Conservation (phyloP, 768 basidiomycete genomes). For the Psilocybe azurescens region DNA sequence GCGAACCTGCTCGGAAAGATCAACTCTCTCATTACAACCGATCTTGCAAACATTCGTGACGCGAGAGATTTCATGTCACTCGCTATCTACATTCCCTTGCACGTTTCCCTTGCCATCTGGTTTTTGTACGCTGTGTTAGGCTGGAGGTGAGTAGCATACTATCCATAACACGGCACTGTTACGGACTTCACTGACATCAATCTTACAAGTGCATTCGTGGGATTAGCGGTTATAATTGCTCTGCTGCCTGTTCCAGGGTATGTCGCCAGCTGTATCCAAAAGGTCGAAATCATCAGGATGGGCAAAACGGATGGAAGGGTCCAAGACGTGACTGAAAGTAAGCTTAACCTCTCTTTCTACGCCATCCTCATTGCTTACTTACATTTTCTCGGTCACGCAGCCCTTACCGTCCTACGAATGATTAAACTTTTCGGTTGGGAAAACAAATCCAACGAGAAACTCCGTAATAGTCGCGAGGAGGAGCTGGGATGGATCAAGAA, state of each 20-base stretch:
- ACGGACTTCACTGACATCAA: neutral
- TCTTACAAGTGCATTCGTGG: conserved; percentile 56
- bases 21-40: conserved; percentile 79
- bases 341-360: conserved; percentile 13
- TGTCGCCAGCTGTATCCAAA: conserved; percentile 55
- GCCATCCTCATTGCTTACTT: neutral
- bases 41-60: conserved; percentile 48
- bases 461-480: conserved; percentile 64
- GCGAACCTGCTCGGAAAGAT: conserved; percentile 74
- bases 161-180: neutral
- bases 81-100: conserved; percentile 46
- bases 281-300: conserved; percentile 54
- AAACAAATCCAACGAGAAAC: conserved; percentile 55
- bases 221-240: conserved; percentile 55
- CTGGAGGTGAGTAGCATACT: conserved; percentile 43
- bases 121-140: conserved; percentile 56
- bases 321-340: conserved; percentile 65
- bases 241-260: conserved; percentile 66
- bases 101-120: conserved; percentile 41
- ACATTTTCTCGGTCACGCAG: conserved; percentile 45
- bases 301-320: conserved; percentile 64
- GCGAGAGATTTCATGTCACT: conserved; percentile 40
- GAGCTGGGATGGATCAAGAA: conserved; percentile 64
- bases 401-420: conserved; percentile 64
- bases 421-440: conserved; percentile 77